phyloP scores from a whole-genome alignment of 1,284 basidiomycete genomes.

The Schizophyllum commune region DNA sequence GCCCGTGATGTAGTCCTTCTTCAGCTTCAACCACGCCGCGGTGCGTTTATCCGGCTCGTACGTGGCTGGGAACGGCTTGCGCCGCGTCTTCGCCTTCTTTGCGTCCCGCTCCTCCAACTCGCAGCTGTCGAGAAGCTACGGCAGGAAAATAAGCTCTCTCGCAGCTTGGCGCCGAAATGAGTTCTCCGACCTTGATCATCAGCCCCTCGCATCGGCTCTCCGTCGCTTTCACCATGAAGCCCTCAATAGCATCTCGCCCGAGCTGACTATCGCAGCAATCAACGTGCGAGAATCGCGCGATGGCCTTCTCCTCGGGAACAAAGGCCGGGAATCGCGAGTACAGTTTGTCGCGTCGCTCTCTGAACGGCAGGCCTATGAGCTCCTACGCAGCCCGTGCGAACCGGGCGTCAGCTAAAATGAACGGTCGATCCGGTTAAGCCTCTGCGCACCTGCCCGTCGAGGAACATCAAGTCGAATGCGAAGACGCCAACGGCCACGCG shows the following conservation, averaged over 20 bases:
- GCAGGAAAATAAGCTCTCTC: not conserved
- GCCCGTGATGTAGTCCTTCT: slow-evolving; percentile 79
- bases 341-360: slow-evolving; percentile 63
- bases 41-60: slow-evolving; percentile 86
- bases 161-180: not conserved
- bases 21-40: slow-evolving; percentile 83
- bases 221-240: slow-evolving; percentile 78
- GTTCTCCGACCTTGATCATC: slow-evolving; percentile 77
- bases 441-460: slow-evolving; percentile 66
- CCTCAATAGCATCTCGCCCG: slow-evolving; percentile 58
- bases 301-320: slow-evolving; percentile 32
- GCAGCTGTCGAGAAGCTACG: slow-evolving; percentile 52
- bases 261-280: slow-evolving; percentile 66
- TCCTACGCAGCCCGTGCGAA: slow-evolving; percentile 32
- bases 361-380: slow-evolving; percentile 67
- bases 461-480: slow-evolving; percentile 87
- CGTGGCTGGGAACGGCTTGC: slow-evolving; percentile 76
- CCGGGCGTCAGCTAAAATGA: slow-evolving; percentile 1
- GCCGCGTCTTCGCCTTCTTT: slow-evolving; percentile 34
- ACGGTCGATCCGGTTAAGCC: not conserved
- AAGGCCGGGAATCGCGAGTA: slow-evolving; percentile 51
- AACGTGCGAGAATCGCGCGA: slow-evolving; percentile 74
- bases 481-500: slow-evolving; percentile 81
- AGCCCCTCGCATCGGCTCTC: slow-evolving; percentile 84
- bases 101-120: slow-evolving; percentile 29